phyloP scores from a whole-genome alignment of 2,329 filamentous ascomycete species.

The Gyromitra esculenta region DNA sequence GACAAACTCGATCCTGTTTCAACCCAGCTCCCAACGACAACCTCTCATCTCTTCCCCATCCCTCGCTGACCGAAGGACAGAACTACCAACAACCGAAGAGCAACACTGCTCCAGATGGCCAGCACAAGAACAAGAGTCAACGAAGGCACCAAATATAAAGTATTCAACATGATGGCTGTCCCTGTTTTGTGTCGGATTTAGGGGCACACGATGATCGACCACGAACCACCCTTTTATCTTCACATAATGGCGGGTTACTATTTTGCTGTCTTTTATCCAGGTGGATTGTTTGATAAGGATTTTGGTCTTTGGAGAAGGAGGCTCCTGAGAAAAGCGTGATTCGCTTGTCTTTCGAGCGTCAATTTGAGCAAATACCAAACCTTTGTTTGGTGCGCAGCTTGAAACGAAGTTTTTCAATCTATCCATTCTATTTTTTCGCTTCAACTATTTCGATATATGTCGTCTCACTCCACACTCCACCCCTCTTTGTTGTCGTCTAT shows the following conservation, averaged over 20 bases:
- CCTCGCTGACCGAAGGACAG: conserved; percentile 34
- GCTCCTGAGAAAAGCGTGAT: conserved; percentile 8
- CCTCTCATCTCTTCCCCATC: conserved; percentile 7
- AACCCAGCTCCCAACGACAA: conserved; percentile 20
- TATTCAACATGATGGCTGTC: conserved; percentile 34
- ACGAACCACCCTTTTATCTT: conserved; percentile 41
- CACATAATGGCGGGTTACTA: conserved; percentile 35
- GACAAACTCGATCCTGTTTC: conserved; percentile 39
- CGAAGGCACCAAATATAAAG: conserved; percentile 31
- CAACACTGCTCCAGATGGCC: conserved; percentile 23
- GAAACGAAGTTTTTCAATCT: conserved; percentile 32
- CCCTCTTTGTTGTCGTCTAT: conserved; percentile 4
- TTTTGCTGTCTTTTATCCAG: conserved; percentile 30
- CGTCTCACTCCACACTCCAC: background rate
- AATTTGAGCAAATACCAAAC: conserved; percentile 28
- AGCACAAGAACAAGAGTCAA: conserved; percentile 23
- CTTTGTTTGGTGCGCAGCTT: conserved; percentile 21
- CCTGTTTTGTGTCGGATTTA: conserved; percentile 37
- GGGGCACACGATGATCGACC: conserved; percentile 41
- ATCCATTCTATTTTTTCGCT: conserved; percentile 26
- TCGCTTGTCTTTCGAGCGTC: background rate
- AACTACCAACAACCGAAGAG: conserved; percentile 11
- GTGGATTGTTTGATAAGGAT: conserved; percentile 27
- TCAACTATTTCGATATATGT: conserved; percentile 4
- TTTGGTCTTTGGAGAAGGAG: conserved; percentile 2